phyloP scores from a whole-genome alignment of 1,139 yeast species.

The Suhomyces wounanorum region DNA sequence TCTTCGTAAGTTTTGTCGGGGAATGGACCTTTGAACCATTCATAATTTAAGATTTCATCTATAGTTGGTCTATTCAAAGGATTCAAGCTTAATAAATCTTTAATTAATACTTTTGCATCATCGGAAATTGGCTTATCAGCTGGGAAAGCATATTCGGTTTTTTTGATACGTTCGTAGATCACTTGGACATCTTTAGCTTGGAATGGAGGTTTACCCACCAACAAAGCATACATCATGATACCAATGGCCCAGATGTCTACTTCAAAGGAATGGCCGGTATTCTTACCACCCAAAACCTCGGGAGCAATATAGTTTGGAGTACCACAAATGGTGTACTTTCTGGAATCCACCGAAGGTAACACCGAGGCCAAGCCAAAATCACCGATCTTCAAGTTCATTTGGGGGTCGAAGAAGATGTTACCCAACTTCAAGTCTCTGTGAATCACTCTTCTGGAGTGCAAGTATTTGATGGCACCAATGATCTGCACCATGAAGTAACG shows the following conservation, averaged over 20 bases:
- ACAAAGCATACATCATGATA: slow-evolving; percentile 87
- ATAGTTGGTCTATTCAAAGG: slow-evolving; percentile 83
- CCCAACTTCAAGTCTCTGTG: slow-evolving; percentile 95
- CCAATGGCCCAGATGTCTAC: slow-evolving; percentile 98
- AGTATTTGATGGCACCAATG: slow-evolving; percentile 88
- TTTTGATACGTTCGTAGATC: slow-evolving; percentile 89
- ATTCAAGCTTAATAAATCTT: slow-evolving; percentile 70
- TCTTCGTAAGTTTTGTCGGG: slow-evolving; percentile 70
- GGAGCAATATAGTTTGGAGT: slow-evolving; percentile 99
- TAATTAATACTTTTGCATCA: slow-evolving; percentile 73
- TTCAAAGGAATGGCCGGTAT: slow-evolving; percentile 87
- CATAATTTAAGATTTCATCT: slow-evolving; percentile 75
- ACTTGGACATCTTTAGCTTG: slow-evolving; percentile 94
- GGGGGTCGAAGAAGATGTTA: slow-evolving; percentile 87
- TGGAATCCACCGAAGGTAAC: slow-evolving; percentile 63
- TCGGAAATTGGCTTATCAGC: slow-evolving; percentile 65
- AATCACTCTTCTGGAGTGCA: slow-evolving; percentile 91
- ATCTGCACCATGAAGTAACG: slow-evolving; percentile 89
- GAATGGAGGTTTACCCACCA: slow-evolving; percentile 94
- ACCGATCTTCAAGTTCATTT: slow-evolving; percentile 92
- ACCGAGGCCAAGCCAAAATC: slow-evolving; percentile 97
- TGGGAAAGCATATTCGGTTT: slow-evolving; percentile 81
- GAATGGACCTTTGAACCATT: slow-evolving; percentile 84
- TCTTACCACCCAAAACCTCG: slow-evolving; percentile 87
- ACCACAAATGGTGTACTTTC: slow-evolving; percentile 93